These are phyloP conservation scores for Diaporthe eres DNA, from an alignment of 2,329 filamentous ascomycete genomes.

Conservation along the genomic window DNA sequence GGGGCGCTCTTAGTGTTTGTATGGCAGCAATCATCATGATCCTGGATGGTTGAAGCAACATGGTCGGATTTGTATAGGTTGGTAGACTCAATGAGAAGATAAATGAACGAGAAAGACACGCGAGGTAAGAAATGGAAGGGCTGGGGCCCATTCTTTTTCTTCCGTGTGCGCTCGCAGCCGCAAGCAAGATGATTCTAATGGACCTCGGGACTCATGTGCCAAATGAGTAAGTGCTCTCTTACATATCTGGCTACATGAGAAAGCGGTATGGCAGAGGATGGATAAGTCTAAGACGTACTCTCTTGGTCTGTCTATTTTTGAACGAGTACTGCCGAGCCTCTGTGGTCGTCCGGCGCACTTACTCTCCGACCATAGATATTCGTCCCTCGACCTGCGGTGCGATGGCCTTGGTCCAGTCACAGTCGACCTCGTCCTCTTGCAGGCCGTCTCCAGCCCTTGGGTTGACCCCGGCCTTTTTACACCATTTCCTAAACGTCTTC, in stretches of 20 bases:
- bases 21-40: background rate
- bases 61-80: background rate
- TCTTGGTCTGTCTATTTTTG: background rate
- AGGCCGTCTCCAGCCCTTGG: constrained; percentile 67
- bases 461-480: constrained; percentile 74
- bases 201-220: background rate
- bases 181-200: background rate
- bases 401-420: constrained; percentile 86
- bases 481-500: constrained; percentile 81
- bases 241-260: background rate
- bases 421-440: constrained; percentile 70
- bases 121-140: background rate
- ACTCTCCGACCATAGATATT: constrained; percentile 65
- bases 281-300: background rate
- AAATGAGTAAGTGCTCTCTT: background rate
- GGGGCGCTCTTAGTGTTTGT: too few relatives aligned
- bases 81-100: background rate
- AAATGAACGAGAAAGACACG: background rate
- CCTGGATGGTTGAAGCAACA: background rate
- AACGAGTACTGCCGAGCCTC: background rate
- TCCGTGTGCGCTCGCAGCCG: background rate
- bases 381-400: constrained; percentile 83
- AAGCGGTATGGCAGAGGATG: background rate
- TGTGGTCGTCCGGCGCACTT: background rate
- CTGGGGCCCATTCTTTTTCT: too few relatives aligned